Percentiles rank a stretch among this genome's conserved stretches.
These are phyloP conservation scores for Physcia stellaris DNA, from an alignment of 495 filamentous ascomycete species.

Conservation along the genomic window DNA sequence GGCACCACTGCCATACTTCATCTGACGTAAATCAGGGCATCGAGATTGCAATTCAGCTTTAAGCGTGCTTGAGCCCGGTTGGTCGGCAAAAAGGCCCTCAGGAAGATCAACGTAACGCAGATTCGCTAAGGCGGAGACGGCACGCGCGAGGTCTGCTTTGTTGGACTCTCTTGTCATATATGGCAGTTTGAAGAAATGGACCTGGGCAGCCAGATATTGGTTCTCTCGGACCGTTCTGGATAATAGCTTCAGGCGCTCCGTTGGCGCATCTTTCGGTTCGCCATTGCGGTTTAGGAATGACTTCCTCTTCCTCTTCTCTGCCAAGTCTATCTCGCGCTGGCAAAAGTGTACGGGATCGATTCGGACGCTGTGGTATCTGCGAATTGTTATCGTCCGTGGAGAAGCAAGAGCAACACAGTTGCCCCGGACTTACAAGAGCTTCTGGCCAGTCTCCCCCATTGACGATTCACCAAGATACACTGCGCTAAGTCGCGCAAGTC, in stretches of 20 bases:
- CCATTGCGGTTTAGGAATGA: constrained; percentile 63
- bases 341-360: constrained; percentile 96
- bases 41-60: constrained; percentile 71
- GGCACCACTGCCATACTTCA: constrained; percentile 66
- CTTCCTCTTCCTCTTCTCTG: constrained; percentile 60
- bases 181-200: constrained; percentile 75
- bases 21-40: constrained; percentile 73
- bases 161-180: constrained; percentile 90
- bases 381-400: too few species aligned
- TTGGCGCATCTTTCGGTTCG: constrained; percentile 63
- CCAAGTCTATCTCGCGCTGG: constrained; percentile 65
- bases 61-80: constrained; percentile 56
- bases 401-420: too few species aligned
- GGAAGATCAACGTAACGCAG: constrained; percentile 86
- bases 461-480: constrained; percentile 56
- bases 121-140: constrained; percentile 71
- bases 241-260: constrained; percentile 61
- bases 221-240: constrained; percentile 69
- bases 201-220: constrained; percentile 45
- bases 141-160: constrained; percentile 72
- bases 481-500: constrained; percentile 83
- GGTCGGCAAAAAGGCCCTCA: constrained; percentile 71
- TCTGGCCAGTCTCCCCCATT: constrained; percentile 57
- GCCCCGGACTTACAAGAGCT: too few species aligned
- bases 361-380: constrained; percentile 75